Conservation (phyloP, 1,284 basidiomycete genomes). For the Peniophora sp. region DNA sequence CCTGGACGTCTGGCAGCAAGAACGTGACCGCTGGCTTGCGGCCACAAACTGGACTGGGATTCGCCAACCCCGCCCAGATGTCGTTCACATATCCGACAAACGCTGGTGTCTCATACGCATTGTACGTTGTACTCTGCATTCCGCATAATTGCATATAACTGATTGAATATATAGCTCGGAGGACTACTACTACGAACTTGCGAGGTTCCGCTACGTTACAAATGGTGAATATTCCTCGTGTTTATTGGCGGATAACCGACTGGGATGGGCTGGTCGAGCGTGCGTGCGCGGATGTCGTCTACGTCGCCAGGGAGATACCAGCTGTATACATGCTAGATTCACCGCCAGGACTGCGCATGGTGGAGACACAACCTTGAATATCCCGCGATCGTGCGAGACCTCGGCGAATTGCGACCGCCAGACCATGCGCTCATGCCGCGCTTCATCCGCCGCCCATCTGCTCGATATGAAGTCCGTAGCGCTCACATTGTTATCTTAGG, state of each 20-base stretch:
- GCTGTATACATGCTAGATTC: no score
- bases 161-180: conserved; percentile 35
- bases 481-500: conserved; percentile 29
- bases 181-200: conserved; percentile 78
- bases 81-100: conserved; percentile 77
- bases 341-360: conserved; percentile 2
- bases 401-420: neutral
- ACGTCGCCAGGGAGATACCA: no score
- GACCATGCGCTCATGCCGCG: neutral
- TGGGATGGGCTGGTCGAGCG: no score
- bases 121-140: conserved; percentile 45
- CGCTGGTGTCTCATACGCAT: conserved; percentile 84
- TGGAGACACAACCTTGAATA: no score
- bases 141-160: conserved; percentile 3
- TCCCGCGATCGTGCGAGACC: no score
- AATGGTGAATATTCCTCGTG: conserved; percentile 49
- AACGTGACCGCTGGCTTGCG: conserved; percentile 67
- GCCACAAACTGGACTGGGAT: conserved; percentile 40
- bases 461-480: no score
- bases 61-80: conserved; percentile 75
- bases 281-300: no score
- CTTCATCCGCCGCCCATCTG: neutral
- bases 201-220: conserved; percentile 77
- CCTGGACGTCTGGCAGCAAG: conserved; percentile 78
- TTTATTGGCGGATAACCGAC: no score